Evolutionary conservation across 148 eudicot genomes (phyloP), one percentile per base, ranked within the genome.

Genomic region (Spergularia marina): DNA sequence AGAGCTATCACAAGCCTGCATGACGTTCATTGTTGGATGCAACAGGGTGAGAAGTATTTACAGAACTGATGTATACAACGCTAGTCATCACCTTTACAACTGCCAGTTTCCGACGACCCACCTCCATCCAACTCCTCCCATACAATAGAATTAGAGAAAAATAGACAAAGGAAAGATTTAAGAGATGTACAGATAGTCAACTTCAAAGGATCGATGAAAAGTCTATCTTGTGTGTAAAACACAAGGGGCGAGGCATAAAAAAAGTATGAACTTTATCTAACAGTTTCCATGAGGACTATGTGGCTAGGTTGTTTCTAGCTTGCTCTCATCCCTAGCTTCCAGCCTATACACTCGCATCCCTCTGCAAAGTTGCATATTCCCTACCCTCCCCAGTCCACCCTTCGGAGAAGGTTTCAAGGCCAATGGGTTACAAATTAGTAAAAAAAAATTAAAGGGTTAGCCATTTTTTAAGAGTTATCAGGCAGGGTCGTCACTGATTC

Each of bases 1-100:
- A 89, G 77, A 53, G 93, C 74, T 59, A 93, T 76, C 63, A 89
- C 93, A 82, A 93, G 82, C 91, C 98, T 93, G 98, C 85, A 82
- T 23, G 64, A 16, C 51, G 59, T 58, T 73, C 65, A 69, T 65
- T 18, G 79, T 60, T 61, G 62, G 52, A 61, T 12, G 57, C 23
- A 40, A 21, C 44, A 52, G 65, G 74, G 16, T 68, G 60, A 73
- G 54, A 53, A 36, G 55, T 65, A 66, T 56, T 53, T 53, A 36
- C 6, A 70, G 44, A 58, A 13, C 23, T 57, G 23, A 40, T 68
- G 18, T 30, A 60, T 12, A 53, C 53, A 36, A 16, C 54, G 13
- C 36, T 16, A 68, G 68, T 68, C 54, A 58, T 53, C 34, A 15
- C 25, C 77, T 10, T 16, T 20, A 56, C 17, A 76, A 6, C 18